Evolutionary conservation across 2,329 filamentous ascomycete genomes (phyloP), one percentile per base, ranked within the genome.

Genomic region (Nakataea oryzae): DNA sequence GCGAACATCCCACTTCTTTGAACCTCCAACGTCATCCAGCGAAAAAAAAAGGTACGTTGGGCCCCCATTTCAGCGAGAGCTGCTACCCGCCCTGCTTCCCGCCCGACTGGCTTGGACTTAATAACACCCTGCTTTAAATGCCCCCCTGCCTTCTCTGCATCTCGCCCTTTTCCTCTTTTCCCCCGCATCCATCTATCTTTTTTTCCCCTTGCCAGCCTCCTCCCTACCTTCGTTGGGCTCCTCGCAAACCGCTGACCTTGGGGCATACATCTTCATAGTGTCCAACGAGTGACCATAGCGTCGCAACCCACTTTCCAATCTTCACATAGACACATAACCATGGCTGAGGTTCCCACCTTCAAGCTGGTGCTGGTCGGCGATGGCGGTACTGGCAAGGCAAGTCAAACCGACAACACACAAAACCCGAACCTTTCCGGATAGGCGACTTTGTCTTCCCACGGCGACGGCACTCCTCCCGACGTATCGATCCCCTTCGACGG

Each of bases 321-420:
- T 78, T 78, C 76, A 74, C 61, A 62, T 62, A 64, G 64, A 70
- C 68, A 70, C 70, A 67, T 73, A 71, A 77, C 72, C 72, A 96
- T 95, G 90, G 85, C 89, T 79, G 76, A 80, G 69, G 73, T 81
- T 69, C 91, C 93, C 69, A 96, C 91, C 78, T 99, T 99, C 89
- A 99, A 99, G 91, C 91, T 99, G 74, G 95, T 99, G 78, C 91
- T 99, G 81, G 95, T 99, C 74, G 95, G 95, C 78, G 95, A 99
- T 77, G 95, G 95, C 80, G 95, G 95, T 86, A 99, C 95, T 74
- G 95, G 95, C 82, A 99, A 99, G 93, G 95, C 96, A 79, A 79
- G 87, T 66, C 28, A 41, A 58, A 17, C 54, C 54, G 41, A 50
- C 41, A 50, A 47, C 21, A 47, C 21, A 50, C 41, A 50, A 50